Percentiles rank a stretch among this genome's conserved stretches.
Conservation (phyloP, 805 yeast genomes). For the Saccharomycopsis sp. region DNA sequence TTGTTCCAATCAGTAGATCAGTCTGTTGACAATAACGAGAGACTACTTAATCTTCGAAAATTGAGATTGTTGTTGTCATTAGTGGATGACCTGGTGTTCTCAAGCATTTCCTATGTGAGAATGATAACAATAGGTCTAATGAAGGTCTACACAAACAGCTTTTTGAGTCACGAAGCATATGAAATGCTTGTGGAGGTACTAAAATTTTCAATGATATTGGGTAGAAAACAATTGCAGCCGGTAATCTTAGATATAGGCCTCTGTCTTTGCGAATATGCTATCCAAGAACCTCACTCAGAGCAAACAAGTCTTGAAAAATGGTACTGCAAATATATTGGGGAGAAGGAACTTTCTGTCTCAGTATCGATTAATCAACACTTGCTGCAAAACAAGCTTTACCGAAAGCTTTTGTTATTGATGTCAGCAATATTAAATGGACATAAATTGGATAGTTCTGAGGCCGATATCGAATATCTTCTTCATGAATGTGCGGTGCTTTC, state of each 20-base stretch:
- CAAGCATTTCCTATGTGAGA: background rate
- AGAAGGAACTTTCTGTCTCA: background rate
- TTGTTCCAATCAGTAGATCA: conserved; percentile 1
- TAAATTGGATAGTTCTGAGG: background rate
- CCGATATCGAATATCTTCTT: background rate
- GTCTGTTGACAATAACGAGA: background rate
- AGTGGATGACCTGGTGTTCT: background rate
- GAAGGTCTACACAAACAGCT: background rate
- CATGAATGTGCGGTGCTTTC: background rate
- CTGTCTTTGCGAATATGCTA: background rate
- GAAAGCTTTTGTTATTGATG: background rate
- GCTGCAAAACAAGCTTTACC: background rate
- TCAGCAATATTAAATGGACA: background rate
- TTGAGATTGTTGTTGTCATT: background rate
- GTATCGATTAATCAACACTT: no score
- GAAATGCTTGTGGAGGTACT: background rate
- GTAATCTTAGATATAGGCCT: background rate
- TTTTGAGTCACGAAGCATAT: background rate
- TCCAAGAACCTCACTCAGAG: background rate
- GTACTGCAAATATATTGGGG: background rate
- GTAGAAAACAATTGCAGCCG: background rate
- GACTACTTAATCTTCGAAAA: conserved; percentile 7
- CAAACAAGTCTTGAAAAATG: background rate
- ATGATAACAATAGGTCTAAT: background rate
- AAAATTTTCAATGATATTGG: background rate